A percentile compares a stretch with the other conserved stretches of the same genome.
These are phyloP conservation scores for Trichoderma guizhouense DNA, from an alignment of 2,329 filamentous ascomycete genomes.

Conservation along the genomic window DNA sequence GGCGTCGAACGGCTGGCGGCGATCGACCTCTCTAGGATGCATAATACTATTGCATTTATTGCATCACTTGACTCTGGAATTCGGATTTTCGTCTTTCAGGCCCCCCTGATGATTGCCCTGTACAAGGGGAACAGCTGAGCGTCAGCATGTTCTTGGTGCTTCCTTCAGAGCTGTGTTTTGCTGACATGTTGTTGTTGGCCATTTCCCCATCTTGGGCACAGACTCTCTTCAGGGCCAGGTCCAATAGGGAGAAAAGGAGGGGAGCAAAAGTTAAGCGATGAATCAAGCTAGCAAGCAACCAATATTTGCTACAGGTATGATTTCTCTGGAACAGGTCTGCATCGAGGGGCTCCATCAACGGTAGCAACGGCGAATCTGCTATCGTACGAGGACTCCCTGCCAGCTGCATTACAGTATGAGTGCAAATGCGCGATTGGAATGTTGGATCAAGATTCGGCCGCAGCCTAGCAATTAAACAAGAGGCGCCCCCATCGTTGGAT, in stretches of 20 bases:
- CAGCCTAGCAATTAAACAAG: background rate
- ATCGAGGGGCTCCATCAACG: background rate
- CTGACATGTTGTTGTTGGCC: background rate
- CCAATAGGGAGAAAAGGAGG: background rate
- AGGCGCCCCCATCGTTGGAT: background rate
- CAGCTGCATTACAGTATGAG: background rate
- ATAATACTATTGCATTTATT: background rate
- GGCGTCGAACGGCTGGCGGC: background rate
- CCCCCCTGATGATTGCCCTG: background rate
- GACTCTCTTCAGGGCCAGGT: background rate
- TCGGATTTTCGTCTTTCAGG: background rate
- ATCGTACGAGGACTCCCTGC: background rate
- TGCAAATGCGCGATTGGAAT: background rate
- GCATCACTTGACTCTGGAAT: background rate
- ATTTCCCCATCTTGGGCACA: background rate
- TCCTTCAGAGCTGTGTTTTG: background rate
- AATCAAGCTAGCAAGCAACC: background rate
- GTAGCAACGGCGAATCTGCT: background rate
- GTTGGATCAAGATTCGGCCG: background rate
- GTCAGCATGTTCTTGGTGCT: background rate
- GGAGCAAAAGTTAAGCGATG: background rate
- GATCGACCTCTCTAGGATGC: background rate
- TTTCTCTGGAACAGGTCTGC: background rate
- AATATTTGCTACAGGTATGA: background rate
- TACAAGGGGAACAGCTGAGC: background rate